These are phyloP conservation scores for Cytospora piceicola DNA, from an alignment of 2,329 filamentous ascomycete species.

Conservation along the genomic window DNA sequence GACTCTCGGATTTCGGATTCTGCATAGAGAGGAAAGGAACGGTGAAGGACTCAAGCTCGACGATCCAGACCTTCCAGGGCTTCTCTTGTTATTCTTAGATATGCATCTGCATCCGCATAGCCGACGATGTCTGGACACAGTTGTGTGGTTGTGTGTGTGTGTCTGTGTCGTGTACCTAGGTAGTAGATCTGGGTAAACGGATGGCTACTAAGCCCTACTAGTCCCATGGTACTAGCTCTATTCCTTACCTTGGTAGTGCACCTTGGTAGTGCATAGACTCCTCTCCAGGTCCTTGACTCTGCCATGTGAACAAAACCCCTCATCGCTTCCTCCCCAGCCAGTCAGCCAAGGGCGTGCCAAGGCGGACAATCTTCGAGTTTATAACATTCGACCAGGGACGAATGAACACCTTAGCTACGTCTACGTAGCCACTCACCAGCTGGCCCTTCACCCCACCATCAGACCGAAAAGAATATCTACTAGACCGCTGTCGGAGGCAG, in stretches of 20 bases:
- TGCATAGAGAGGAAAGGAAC: constrained; percentile 11
- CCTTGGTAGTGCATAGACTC: background rate
- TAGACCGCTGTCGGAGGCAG: constrained; percentile 23
- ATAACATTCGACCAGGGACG: background rate
- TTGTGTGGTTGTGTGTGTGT: no score
- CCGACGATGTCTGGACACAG: background rate
- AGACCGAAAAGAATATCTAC: constrained; percentile 11
- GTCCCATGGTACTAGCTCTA: background rate
- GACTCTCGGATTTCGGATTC: constrained; percentile 1
- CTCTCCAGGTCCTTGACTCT: constrained; percentile 3
- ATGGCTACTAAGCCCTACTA: background rate
- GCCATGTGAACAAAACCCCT: constrained; percentile 29
- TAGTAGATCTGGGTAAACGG: background rate
- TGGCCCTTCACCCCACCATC: constrained; percentile 8
- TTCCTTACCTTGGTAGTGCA: background rate
- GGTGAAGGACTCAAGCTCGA: constrained; percentile 8
- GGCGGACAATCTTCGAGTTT: constrained; percentile 8
- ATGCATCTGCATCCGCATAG: background rate
- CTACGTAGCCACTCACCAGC: background rate
- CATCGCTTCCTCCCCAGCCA: constrained; percentile 8
- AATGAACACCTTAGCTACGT: constrained; percentile 2
- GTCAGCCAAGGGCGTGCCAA: background rate
- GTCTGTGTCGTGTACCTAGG: no score
- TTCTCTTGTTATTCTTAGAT: background rate
- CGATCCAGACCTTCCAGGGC: background rate